phyloP scores from a whole-genome alignment of 805 yeast genomes.

The Saturnispora diversa region DNA sequence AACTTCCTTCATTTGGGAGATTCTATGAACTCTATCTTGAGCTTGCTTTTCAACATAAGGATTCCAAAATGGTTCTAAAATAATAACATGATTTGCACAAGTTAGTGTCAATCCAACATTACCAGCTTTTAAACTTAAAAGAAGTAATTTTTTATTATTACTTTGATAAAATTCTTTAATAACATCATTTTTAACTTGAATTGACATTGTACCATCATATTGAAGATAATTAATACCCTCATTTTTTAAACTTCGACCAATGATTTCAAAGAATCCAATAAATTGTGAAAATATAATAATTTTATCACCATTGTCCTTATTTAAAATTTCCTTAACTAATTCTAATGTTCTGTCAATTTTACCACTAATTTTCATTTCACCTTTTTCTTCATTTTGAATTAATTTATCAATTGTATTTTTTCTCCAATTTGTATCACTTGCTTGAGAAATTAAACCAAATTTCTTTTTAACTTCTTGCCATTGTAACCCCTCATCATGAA shows the following conservation, averaged over 20 bases:
- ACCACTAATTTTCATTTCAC: slow-evolving; percentile 51
- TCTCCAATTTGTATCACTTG: slow-evolving; percentile 24
- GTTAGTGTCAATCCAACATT: slow-evolving; percentile 92
- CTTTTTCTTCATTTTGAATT: slow-evolving; percentile 27
- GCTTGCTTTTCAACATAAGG: slow-evolving; percentile 98
- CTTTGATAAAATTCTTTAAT: slow-evolving; percentile 59
- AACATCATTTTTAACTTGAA: slow-evolving; percentile 54
- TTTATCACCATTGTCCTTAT: slow-evolving; percentile 55
- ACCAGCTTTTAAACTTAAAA: slow-evolving; percentile 86
- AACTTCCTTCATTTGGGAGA: slow-evolving; percentile 81
- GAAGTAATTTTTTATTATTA: slow-evolving; percentile 44
- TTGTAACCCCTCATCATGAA: slow-evolving; percentile 25
- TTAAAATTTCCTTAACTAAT: slow-evolving; percentile 44
- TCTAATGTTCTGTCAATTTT: slow-evolving; percentile 59
- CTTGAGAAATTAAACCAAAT: slow-evolving; percentile 19
- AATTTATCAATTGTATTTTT: slow-evolving; percentile 22
- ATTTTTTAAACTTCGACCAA: slow-evolving; percentile 43
- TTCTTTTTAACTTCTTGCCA: slow-evolving; percentile 22
- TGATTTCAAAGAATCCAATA: slow-evolving; percentile 64
- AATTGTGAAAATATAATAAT: slow-evolving; percentile 82
- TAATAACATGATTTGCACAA: slow-evolving; percentile 86
- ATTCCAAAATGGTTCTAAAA: slow-evolving; percentile 96
- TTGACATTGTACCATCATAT: slow-evolving; percentile 80
- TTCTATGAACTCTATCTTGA: slow-evolving; percentile 89
- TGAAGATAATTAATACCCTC: slow-evolving; percentile 43